These are phyloP conservation scores for Phoma herbarum DNA, from an alignment of 2,329 filamentous ascomycete genomes.

Conservation along the genomic window DNA sequence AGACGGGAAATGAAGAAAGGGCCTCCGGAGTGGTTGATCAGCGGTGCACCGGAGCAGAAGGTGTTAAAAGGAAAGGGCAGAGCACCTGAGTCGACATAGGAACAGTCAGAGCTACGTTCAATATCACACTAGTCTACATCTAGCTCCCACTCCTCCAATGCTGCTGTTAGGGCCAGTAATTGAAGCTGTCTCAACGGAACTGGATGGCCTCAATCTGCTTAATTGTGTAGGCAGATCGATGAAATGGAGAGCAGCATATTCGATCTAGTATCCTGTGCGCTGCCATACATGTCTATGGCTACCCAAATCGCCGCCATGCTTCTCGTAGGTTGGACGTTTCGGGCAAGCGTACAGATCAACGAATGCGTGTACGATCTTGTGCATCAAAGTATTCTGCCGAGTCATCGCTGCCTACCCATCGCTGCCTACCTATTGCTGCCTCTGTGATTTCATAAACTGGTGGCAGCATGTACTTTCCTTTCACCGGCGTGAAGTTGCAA, in stretches of 20 bases:
- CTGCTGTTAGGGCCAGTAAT: neutral
- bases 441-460: no score
- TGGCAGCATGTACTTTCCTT: neutral
- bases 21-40: neutral
- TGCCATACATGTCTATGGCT: neutral
- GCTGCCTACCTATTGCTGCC: neutral
- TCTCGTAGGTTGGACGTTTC: neutral
- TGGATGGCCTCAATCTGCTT: neutral
- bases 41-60: conserved; percentile 11
- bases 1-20: conserved; percentile 20
- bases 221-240: neutral
- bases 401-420: neutral
- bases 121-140: neutral
- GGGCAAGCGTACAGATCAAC: neutral
- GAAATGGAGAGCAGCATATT: neutral
- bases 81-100: neutral
- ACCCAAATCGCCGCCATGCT: neutral
- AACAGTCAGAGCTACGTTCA: neutral
- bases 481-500: neutral
- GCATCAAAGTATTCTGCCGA: neutral
- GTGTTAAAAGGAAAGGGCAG: conserved; percentile 3
- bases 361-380: neutral
- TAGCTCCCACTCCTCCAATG: neutral
- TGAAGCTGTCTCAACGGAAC: neutral
- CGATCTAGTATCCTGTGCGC: neutral